These are phyloP conservation scores for Metroxylon sagu DNA, from an alignment of 176 grass and related monocot species.

Conservation along the genomic window DNA sequence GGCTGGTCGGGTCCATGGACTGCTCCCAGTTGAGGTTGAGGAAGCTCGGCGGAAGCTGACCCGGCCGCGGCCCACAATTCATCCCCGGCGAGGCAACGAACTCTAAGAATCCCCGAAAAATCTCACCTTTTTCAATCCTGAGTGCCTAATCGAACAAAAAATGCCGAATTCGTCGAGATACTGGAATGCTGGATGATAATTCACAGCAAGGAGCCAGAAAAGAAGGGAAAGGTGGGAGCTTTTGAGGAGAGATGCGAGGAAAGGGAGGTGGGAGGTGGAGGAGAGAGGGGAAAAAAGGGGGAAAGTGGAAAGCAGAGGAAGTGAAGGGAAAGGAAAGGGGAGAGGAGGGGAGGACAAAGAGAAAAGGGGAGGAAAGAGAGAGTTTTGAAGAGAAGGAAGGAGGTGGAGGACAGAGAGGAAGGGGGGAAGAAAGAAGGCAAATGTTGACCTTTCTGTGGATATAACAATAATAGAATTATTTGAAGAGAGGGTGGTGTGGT, in stretches of 20 bases:
- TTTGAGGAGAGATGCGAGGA: conserved; percentile 11
- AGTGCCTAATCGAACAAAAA: not conserved
- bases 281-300: conserved; percentile 35
- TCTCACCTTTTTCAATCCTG: not conserved
- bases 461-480: too few relatives aligned
- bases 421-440: not conserved
- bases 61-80: conserved; percentile 53
- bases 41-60: conserved; percentile 56
- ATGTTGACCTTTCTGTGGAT: not conserved
- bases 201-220: conserved; percentile 1
- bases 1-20: conserved; percentile 44
- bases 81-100: conserved; percentile 27
- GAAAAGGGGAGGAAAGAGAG: conserved; percentile 12
- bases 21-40: conserved; percentile 92
- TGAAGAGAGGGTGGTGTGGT: too few relatives aligned
- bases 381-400: conserved; percentile 19
- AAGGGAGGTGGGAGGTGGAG: conserved; percentile 23
- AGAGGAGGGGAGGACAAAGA: not conserved
- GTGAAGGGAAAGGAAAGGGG: conserved; percentile 19
- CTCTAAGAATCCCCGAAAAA: not conserved
- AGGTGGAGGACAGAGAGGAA: not conserved
- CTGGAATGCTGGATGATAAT: conserved; percentile 3
- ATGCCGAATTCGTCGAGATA: conserved; percentile 27
- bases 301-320: conserved; percentile 36
- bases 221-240: conserved; percentile 5